Evolutionary conservation across 2,329 filamentous ascomycete genomes (phyloP).

Genomic region (Xylaria sp.): DNA sequence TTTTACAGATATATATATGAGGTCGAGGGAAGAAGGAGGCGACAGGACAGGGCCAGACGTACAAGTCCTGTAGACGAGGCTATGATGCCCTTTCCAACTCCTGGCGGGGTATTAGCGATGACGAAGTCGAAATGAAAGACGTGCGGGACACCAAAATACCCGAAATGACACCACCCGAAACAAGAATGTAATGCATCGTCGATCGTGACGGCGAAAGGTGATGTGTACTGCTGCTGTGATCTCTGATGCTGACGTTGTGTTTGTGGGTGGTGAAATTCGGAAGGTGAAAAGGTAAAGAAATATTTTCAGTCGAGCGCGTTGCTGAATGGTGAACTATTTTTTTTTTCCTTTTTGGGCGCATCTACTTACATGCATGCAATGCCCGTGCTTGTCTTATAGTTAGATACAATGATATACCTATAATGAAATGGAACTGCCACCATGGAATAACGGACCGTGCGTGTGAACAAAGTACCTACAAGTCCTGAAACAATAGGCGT

Average conservation of each 20-base stretch:
- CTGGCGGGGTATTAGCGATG: slow-evolving; percentile 34
- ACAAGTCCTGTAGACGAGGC: slow-evolving; percentile 37
- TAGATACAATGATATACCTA: not conserved
- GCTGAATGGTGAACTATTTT: slow-evolving; percentile 9
- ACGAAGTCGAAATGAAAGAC: slow-evolving; percentile 16
- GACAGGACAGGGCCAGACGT: slow-evolving; percentile 4
- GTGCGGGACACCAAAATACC: slow-evolving; percentile 32
- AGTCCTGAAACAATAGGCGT: not conserved
- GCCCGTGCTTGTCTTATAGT: not conserved
- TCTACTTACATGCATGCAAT: too few species aligned
- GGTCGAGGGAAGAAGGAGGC: not conserved
- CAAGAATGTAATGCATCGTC: slow-evolving; percentile 85
- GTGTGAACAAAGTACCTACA: not conserved
- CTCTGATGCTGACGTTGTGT: slow-evolving; percentile 15
- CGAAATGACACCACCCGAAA: slow-evolving; percentile 73
- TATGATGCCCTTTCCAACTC: slow-evolving; percentile 43
- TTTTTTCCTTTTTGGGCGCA: slow-evolving; percentile 1
- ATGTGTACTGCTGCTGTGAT: slow-evolving; percentile 17
- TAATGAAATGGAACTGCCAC: not conserved
- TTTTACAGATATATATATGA: not conserved
- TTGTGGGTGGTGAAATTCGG: slow-evolving; percentile 35
- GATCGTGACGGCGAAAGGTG: slow-evolving; percentile 16
- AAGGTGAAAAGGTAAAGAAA: slow-evolving; percentile 21
- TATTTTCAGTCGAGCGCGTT: slow-evolving; percentile 23
- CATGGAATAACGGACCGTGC: not conserved